A percentile compares a stretch with the other conserved stretches of the same genome.
These are phyloP conservation scores for Hanseniaspora clermontiae DNA, from an alignment of 805 yeast species.

Conservation along the genomic window DNA sequence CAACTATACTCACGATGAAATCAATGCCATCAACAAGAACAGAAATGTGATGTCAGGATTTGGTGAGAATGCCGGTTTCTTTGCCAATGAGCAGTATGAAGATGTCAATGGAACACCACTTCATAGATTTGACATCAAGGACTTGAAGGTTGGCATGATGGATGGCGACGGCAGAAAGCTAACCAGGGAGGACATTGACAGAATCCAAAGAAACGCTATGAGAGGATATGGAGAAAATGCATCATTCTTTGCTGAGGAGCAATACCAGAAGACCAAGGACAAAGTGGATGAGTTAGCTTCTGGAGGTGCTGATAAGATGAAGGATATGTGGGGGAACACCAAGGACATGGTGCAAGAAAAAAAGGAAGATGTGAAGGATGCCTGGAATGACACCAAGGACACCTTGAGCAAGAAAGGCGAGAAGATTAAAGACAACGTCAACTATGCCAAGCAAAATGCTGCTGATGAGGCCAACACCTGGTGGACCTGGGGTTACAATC, in stretches of 20 bases:
- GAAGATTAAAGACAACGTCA: too few relatives aligned
- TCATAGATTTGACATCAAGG: not conserved
- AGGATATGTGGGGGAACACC: constrained; percentile 21
- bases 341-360: constrained; percentile 25
- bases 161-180: not conserved
- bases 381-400: constrained; percentile 25
- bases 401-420: constrained; percentile 32
- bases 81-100: constrained; percentile 21
- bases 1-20: not conserved
- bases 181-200: constrained; percentile 23
- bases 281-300: constrained; percentile 14
- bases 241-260: constrained; percentile 33
- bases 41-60: constrained; percentile 18
- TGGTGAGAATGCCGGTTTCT: constrained; percentile 21
- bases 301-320: not conserved
- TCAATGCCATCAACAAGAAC: constrained; percentile 2
- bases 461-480: constrained; percentile 18
- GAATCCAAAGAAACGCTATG: constrained; percentile 27
- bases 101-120: constrained; percentile 5
- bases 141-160: not conserved
- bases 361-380: constrained; percentile 27
- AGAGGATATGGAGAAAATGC: constrained; percentile 40
- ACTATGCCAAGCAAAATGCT: constrained; percentile 23
- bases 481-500: constrained; percentile 17
- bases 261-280: constrained; percentile 26